Evolutionary conservation across 202 grass and related monocot species (phyloP).

Genomic region (Setaria viridis): DNA sequence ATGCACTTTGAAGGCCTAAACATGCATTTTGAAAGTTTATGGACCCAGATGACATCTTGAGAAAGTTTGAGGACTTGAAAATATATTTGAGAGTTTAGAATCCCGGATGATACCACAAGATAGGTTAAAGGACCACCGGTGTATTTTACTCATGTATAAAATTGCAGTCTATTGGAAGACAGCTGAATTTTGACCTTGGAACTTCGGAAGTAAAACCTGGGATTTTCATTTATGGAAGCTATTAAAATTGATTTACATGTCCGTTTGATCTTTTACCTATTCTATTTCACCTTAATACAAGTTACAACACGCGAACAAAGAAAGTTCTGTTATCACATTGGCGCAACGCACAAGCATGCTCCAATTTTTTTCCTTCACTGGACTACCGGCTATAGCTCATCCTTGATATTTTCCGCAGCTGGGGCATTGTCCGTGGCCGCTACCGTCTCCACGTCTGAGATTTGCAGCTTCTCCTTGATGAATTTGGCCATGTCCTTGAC

Average conservation of each 20-base stretch:
- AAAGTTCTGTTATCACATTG: neutral
- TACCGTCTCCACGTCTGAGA: slow-evolving; percentile 25
- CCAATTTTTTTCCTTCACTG: too few relatives aligned
- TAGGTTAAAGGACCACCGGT: too few relatives aligned
- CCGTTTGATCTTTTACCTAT: neutral
- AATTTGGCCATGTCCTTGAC: slow-evolving; percentile 67
- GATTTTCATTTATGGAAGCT: neutral
- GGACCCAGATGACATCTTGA: too few relatives aligned
- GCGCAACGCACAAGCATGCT: neutral
- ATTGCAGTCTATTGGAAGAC: too few relatives aligned
- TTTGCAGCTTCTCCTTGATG: slow-evolving; percentile 63
- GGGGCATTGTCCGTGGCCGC: neutral
- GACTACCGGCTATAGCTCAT: slow-evolving; percentile 55
- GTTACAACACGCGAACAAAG: neutral
- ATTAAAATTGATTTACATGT: neutral
- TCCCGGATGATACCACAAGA: too few relatives aligned
- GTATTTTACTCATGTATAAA: too few relatives aligned
- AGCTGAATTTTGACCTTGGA: neutral
- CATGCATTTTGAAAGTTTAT: too few relatives aligned
- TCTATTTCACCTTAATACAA: slow-evolving; percentile 20
- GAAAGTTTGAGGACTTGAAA: too few relatives aligned
- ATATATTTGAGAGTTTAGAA: too few relatives aligned
- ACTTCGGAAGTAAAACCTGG: neutral
- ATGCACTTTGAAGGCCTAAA: too few relatives aligned
- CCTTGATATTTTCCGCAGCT: slow-evolving; percentile 40